Evolutionary conservation across 2,329 filamentous ascomycete genomes (phyloP), one percentile per base, ranked within the genome.

Genomic region (Alternaria postmessia): DNA sequence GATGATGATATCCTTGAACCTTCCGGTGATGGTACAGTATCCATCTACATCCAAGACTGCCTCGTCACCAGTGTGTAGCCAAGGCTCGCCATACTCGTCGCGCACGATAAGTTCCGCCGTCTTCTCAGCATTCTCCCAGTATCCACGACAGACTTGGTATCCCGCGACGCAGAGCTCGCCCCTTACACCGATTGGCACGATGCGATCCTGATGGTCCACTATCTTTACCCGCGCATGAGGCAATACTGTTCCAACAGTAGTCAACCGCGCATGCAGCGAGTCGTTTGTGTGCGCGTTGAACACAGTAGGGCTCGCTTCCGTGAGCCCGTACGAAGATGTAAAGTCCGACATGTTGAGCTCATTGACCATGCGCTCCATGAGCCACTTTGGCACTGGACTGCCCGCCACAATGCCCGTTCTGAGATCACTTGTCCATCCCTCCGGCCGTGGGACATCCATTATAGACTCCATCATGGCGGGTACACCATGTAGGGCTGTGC

Each of bases 391-490:
- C 1, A 94, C 91, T 0, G 91, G 91, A 0, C 91, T 89, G 0
- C 92, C 92, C 0, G 91, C 91, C 44, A 93, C 90, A 69, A 93
- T 93, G 7, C 91, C 91, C 0, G 91, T 94, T 34, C 91, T 84
- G 18, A 94, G 82, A 20, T 70, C 44, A 5, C 68, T 73, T 1
- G 61, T 67, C 68, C 85, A 86, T 16, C 78, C 73, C 3, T 68
- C 65, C 0, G 83, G 83, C 56, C 83, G 80, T n/a, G 81, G 80
- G 1, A 84, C 70, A 39, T 78, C 78, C 57, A 87, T 80, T 9
- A 86, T 82, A 0, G 88, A 88, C 73, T 93, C 90, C 76, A 93
- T 93, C 92, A 94, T 94, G 57, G 92, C 91, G 0, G 92, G 92
- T 0, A 94, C 92, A 34, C 92, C 92, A 73, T 94, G 91, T 0